Evolutionary conservation across 1,284 basidiomycete genomes (phyloP).

Genomic region (Fomitopsis pinicola): DNA sequence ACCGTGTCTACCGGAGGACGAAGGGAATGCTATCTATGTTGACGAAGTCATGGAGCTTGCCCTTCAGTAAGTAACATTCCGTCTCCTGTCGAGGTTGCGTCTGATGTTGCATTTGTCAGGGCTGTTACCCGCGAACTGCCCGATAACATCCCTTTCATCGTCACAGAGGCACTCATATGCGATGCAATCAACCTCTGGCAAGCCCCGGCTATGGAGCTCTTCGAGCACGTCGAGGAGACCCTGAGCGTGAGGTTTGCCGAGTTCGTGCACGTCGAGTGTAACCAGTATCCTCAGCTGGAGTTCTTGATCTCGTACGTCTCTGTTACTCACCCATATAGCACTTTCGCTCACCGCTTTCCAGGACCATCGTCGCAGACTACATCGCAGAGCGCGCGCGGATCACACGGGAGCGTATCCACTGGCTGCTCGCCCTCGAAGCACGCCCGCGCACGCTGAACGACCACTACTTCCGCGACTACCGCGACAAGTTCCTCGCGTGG

Average conservation of each 20-base stretch:
- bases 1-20: constrained; percentile 8
- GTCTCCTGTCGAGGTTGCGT: too few species aligned
- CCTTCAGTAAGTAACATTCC: constrained; percentile 34
- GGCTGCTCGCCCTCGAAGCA: constrained; percentile 26
- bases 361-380: constrained; percentile 44
- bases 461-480: constrained; percentile 27
- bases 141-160: constrained; percentile 58
- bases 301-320: constrained; percentile 47
- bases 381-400: constrained; percentile 37
- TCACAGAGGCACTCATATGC: constrained; percentile 47
- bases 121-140: constrained; percentile 67
- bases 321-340: not conserved
- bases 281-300: constrained; percentile 47
- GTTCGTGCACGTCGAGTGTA: constrained; percentile 46
- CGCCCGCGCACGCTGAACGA: constrained; percentile 30
- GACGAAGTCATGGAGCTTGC: constrained; percentile 52
- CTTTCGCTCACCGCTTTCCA: constrained; percentile 15
- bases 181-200: constrained; percentile 46
- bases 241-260: constrained; percentile 36
- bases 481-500: constrained; percentile 25
- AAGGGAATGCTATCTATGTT: constrained; percentile 38
- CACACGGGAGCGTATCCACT: constrained; percentile 36
- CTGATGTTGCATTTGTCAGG: constrained; percentile 28
- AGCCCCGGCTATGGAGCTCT: constrained; percentile 42
- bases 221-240: constrained; percentile 37